Base-by-base conservation (phyloP, 495 filamentous ascomycete species). In the Neurospora sp. region DNA sequence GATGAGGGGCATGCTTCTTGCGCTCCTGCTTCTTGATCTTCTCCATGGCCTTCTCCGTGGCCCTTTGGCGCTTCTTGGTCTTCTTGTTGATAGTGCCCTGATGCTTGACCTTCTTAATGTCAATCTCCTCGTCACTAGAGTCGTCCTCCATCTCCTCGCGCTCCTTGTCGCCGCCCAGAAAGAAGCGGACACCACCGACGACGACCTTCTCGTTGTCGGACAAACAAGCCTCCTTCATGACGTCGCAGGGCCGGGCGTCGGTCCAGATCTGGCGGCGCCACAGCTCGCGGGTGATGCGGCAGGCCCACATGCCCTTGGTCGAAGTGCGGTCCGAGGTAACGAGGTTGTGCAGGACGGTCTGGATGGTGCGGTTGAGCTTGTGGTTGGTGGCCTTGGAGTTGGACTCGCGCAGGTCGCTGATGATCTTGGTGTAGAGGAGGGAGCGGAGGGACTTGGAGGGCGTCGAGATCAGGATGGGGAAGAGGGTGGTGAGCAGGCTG, bases 11-110 rank as follows among this genome's bases (percentile, higher is more conserved):
- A 69, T 88, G 90, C 88, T 97, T 97, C 85, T 95, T 96, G 78
- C 88, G 89, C 80, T 97, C 92, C 81, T 92, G 92, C 78, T 61
- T 78, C 71, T 83, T 95, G 38, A 94, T 87, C 75, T 90, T 91
- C 27, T 90, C 87, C 9, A 91, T 85, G 2, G 94, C 96, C 77
- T 91, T 92, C 71, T 94, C 91, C 27, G 96, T 85, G 9, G 88
- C 87, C 77, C 90, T 91, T 31, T 89, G 86, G 74, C 94, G 91
- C 85, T 98, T 98, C 78, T 90, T 93, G 14, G 89, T 91, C 85
- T 98, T 99, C 84, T 98, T 99, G 84, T 97, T 98, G 82, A 98
- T 96, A 9, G 87, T 90, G 45, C 88, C 86, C 77, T 93, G 92
- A 82, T 98, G 94, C 80, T 90, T 93, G 69, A 98, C 81, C 76